Conservation (phyloP, 805 yeast genomes). For the Yarrowia bubula region DNA sequence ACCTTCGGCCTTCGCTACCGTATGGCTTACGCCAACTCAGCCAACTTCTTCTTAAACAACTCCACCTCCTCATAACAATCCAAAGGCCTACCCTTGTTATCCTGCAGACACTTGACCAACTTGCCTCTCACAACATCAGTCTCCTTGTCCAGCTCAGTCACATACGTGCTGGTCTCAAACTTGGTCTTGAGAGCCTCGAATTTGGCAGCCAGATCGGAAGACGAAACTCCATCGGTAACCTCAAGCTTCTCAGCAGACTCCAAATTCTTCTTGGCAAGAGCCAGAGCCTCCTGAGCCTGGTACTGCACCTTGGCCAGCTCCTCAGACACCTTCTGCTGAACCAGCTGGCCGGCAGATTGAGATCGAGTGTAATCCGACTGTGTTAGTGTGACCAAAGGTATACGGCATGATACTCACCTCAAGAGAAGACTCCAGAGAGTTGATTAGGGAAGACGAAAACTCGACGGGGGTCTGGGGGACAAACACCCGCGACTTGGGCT, state of each 20-base stretch:
- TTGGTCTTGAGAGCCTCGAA: constrained; percentile 37
- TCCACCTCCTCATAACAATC: constrained; percentile 39
- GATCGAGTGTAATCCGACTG: constrained; percentile 41
- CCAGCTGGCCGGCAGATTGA: constrained; percentile 37
- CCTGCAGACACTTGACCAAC: constrained; percentile 37
- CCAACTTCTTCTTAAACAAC: constrained; percentile 31
- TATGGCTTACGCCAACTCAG: background rate
- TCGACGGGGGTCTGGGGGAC: constrained; percentile 39
- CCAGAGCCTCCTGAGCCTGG: constrained; percentile 36
- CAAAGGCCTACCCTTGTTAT: constrained; percentile 38
- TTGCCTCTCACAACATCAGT: constrained; percentile 35
- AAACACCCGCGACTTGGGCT: constrained; percentile 35
- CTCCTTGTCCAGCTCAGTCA: constrained; percentile 36
- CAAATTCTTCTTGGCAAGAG: constrained; percentile 30
- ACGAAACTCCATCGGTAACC: constrained; percentile 30
- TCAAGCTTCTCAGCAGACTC: constrained; percentile 28
- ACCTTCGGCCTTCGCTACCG: background rate
- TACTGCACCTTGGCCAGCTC: constrained; percentile 37
- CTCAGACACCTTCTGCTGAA: constrained; percentile 40
- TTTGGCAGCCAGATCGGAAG: constrained; percentile 33
- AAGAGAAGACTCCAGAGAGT: constrained; percentile 38
- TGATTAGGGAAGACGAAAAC: constrained; percentile 38
- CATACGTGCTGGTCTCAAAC: constrained; percentile 38
- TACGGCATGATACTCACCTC: constrained; percentile 30
- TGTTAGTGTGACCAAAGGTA: background rate